Evolutionary conservation across 768 basidiomycete species (phyloP).

Genomic region (Tricholoma terreum): DNA sequence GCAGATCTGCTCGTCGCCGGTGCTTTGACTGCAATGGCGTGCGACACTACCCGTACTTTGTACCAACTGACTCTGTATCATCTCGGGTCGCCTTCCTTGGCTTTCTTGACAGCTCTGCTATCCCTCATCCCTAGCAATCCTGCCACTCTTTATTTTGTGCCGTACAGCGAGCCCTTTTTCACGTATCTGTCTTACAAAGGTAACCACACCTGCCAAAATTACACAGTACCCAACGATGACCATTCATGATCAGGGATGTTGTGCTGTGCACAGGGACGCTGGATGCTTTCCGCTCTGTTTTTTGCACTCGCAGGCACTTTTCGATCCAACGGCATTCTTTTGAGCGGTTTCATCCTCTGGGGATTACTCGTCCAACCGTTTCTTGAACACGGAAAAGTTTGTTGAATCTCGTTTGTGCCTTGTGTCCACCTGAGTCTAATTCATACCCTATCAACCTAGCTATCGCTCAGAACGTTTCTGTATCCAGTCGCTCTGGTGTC

Average conservation of each 20-base stretch:
- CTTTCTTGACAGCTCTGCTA: slow-evolving; percentile 59
- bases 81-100: slow-evolving; percentile 52
- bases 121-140: slow-evolving; percentile 84
- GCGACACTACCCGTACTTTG: slow-evolving; percentile 36
- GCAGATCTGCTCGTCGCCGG: slow-evolving; percentile 34
- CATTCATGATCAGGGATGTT: slow-evolving; percentile 52
- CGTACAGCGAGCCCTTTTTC: slow-evolving; percentile 86
- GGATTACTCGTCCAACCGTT: slow-evolving; percentile 57
- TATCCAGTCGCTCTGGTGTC: slow-evolving; percentile 41
- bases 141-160: slow-evolving; percentile 61
- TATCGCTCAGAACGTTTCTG: slow-evolving; percentile 28
- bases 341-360: slow-evolving; percentile 81
- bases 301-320: slow-evolving; percentile 67
- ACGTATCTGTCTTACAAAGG: slow-evolving; percentile 78
- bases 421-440: not conserved
- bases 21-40: slow-evolving; percentile 35
- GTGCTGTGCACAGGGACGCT: slow-evolving; percentile 45
- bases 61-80: slow-evolving; percentile 41
- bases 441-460: slow-evolving; percentile 22
- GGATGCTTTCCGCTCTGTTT: slow-evolving; percentile 52
- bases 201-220: slow-evolving; percentile 20
- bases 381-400: slow-evolving; percentile 36
- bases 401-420: slow-evolving; percentile 3
- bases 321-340: slow-evolving; percentile 74
- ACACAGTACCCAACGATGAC: not conserved